Base-by-base conservation (phyloP, 768 basidiomycete species). In the Holtermanniella nyarrowii region DNA sequence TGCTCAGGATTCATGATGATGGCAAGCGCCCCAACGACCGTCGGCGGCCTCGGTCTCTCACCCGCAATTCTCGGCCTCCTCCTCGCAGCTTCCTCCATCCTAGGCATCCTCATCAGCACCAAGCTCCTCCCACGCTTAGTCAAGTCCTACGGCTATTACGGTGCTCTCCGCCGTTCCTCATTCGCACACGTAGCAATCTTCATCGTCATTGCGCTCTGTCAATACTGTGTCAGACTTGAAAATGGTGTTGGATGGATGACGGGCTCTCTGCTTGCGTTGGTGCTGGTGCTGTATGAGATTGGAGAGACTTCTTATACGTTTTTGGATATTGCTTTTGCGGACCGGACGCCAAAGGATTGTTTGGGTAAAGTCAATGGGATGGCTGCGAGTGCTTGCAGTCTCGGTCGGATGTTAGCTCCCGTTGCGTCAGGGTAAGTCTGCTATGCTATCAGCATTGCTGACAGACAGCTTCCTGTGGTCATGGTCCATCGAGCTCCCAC, bases 1-100 rank as follows among this genome's bases (percentile, higher is more conserved):
- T 24, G 26, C 26, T 31, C 48, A 4, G 40, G 21, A 13, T 49
- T 49, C 48, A 49, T 49, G 39, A 49, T 49, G 48, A 41, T 49
- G 31, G 48, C 48, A 23, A 24, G 39, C 22, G 41, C 48, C 10
- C 39, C 48, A 23, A 7, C 42, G 5, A 24, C 40, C 16, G 12
- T 4, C 11, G 48, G 48, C 22, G 48, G 48, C 21, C 40, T 49
- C n/a, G 40, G 40, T 49, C 20, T 49, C 11, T 10, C 37, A 18
- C 37, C 48, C 13, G 24, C 22, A 40, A 22, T 24, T 16, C 4
- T 42, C 39, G 48, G 48, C 25, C 5, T 49, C 14, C 27, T 52
- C 3, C 31, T 52, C n/a, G 44, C 51, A 5, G 12, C 25, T 26
- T 52, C 51, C 10, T 52, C 51, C 13, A 27, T 22, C 39, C 31